A percentile compares a stretch with the other conserved stretches of the same genome.
phyloP scores from a whole-genome alignment of 1,139 yeast species.

The Protomyces inundatus region DNA sequence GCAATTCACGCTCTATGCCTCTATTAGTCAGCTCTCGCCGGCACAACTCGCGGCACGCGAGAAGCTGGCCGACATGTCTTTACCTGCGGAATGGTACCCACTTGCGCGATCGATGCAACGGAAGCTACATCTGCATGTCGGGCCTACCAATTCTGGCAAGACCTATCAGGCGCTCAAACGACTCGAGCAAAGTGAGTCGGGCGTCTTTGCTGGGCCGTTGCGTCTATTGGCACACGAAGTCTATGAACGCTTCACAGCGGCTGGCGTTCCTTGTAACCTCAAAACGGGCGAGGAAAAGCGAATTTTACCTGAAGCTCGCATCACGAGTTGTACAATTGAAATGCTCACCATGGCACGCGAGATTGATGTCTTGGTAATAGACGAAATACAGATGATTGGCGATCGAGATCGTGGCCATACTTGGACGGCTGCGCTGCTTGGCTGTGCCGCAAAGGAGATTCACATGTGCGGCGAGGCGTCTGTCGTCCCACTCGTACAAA shows the following conservation, averaged over 20 bases:
- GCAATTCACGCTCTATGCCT: slow-evolving; percentile 14
- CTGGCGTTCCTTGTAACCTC: slow-evolving; percentile 68
- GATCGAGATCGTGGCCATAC: slow-evolving; percentile 82
- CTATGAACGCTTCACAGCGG: slow-evolving; percentile 66
- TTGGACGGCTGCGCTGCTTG: slow-evolving; percentile 88
- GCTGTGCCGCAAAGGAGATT: slow-evolving; percentile 76
- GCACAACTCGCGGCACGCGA: slow-evolving; percentile 16
- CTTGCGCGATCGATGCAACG: slow-evolving; percentile 75
- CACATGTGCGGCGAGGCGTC: slow-evolving; percentile 93
- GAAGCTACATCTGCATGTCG: slow-evolving; percentile 80
- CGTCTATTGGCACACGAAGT: slow-evolving; percentile 86
- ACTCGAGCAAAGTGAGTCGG: slow-evolving; percentile 63
- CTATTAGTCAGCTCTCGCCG: slow-evolving; percentile 5
- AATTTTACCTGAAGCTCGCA: slow-evolving; percentile 61
- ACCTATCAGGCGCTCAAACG: slow-evolving; percentile 75
- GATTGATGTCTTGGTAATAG: slow-evolving; percentile 84
- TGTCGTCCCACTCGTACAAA: slow-evolving; percentile 59
- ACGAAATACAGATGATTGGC: slow-evolving; percentile 92
- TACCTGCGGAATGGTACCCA: slow-evolving; percentile 72
- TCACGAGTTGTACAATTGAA: slow-evolving; percentile 88
- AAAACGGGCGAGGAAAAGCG: slow-evolving; percentile 92
- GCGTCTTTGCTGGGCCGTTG: slow-evolving; percentile 92
- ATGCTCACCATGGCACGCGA: slow-evolving; percentile 68
- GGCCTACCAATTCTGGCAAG: slow-evolving; percentile 97
- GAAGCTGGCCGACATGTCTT: slow-evolving; percentile 20